Evolutionary conservation across 345 rosid species (phyloP), one percentile per base, ranked within the genome.

Genomic region (Gossypium mustelinum): DNA sequence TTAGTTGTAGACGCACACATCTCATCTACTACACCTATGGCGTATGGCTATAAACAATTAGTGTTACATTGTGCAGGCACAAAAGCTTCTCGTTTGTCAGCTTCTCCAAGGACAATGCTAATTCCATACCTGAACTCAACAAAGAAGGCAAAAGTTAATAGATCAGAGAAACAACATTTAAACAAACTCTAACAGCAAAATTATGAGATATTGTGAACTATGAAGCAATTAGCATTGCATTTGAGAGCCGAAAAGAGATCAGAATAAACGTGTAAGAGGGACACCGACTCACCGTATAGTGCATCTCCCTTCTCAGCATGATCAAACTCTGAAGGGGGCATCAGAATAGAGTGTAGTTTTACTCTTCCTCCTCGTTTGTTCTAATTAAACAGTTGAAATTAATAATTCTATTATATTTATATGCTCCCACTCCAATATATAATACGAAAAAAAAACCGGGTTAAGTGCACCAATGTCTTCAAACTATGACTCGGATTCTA

Each of bases 31-130:
- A 13, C 51, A 39, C 24, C 43, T 12, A 73, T 56, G 63, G 39
- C 50, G 11, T 56, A 58, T 58, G 34, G 27, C 34, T 22, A 7
- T 17, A 68, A 68, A 48, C 72, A 48, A 48, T 41, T 61, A 29
- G 41, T 17, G 52, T 79, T 86, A 93, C 99, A 17, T 70, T 45
- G 77, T 95, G 96, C 78, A 95, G 80, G 77, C 75, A 77, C 70
- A 93, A 78, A 24, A 95, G 94, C 82, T 95, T 95, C 82, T 87
- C 93, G 72, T 90, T 95, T 34, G 85, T 87, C 63, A 95, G 86
- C 87, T 95, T 95, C 88, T 95, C 99, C 70, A 95, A 65, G 20
- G 97, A 89, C 70, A 95, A 76, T 10, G 98, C 87, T 48, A 95
- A 75, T 82, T 95, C 99, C 98, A 95, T 91, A 12, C 98, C 99